Conservation (phyloP, 148 eudicot genomes). For the Rhododendron kiyosumense region DNA sequence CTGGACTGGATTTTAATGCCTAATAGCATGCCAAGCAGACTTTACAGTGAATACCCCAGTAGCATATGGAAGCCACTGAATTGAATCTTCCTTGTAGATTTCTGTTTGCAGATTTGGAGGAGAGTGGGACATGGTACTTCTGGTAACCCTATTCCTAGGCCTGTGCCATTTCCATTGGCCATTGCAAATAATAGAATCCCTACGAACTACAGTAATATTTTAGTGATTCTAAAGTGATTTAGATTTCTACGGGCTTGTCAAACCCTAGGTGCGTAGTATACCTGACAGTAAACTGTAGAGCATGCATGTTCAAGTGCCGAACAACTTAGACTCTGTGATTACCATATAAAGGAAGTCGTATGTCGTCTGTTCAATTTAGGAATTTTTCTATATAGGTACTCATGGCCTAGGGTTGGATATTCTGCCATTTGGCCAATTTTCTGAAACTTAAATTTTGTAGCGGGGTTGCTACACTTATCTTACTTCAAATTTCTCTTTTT, state of each 20-base stretch:
- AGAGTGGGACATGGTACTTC: neutral
- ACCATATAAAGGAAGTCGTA: neutral
- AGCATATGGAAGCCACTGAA: neutral
- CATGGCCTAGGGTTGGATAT: neutral
- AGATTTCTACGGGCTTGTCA: neutral
- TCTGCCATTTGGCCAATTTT: neutral
- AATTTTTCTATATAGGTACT: neutral
- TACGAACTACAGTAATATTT: neutral
- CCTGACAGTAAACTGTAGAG: neutral
- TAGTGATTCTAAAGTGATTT: neutral
- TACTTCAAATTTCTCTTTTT: conserved; percentile 13
- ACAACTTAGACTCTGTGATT: neutral
- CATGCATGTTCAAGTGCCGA: neutral
- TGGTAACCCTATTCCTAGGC: neutral
- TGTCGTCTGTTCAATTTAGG: neutral
- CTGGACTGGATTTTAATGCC: neutral
- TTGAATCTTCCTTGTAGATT: neutral
- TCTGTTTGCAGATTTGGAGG: neutral
- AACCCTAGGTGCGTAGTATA: neutral
- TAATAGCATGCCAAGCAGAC: neutral
- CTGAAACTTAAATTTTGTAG: neutral
- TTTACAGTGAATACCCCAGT: neutral
- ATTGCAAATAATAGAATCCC: neutral
- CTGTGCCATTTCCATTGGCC: neutral
- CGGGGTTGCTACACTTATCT: neutral